A percentile compares a stretch with the other conserved stretches of the same genome.
Evolutionary conservation across 2,329 filamentous ascomycete genomes (phyloP).

Genomic region (Stachybotrys elegans): DNA sequence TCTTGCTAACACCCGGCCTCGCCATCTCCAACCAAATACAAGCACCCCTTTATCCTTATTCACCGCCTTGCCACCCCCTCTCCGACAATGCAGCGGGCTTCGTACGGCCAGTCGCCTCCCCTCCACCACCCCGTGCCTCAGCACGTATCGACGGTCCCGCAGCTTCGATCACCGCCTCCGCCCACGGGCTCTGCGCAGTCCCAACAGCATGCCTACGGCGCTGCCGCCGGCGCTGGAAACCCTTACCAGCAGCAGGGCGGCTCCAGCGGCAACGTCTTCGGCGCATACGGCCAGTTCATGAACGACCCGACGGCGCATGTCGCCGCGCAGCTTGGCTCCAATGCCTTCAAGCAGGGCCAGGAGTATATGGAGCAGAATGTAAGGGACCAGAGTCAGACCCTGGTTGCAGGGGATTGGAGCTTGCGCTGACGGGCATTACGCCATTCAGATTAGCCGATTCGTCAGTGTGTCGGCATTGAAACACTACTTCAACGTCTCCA

Average conservation of each 20-base stretch:
- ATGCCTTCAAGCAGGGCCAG: slow-evolving; percentile 83
- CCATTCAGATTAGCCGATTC: slow-evolving; percentile 56
- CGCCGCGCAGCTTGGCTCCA: slow-evolving; percentile 90
- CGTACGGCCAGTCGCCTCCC: slow-evolving; percentile 84
- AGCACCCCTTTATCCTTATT: too few relatives aligned
- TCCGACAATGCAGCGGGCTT: slow-evolving; percentile 73
- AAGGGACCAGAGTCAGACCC: slow-evolving; percentile 24
- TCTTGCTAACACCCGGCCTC: too few relatives aligned
- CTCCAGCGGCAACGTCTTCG: slow-evolving; percentile 50
- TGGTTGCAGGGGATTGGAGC: background rate
- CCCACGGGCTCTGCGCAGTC: slow-evolving; percentile 67
- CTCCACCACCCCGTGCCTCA: slow-evolving; percentile 96
- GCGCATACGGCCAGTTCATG: slow-evolving; percentile 86
- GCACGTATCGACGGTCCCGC: slow-evolving; percentile 95
- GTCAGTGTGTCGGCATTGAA: slow-evolving; percentile 91
- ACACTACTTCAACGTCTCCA: slow-evolving; percentile 99
- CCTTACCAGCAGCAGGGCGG: slow-evolving; percentile 65
- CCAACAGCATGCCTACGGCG: slow-evolving; percentile 57
- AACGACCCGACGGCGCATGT: slow-evolving; percentile 93
- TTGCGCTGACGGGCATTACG: background rate
- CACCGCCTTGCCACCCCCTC: slow-evolving; percentile 1
- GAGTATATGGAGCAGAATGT: slow-evolving; percentile 96
- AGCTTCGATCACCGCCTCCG: slow-evolving; percentile 89
- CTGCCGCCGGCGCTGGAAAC: slow-evolving; percentile 62
- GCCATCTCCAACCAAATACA: too few relatives aligned